Conservation (phyloP, 2,329 filamentous ascomycete species). For the Ophiostoma quercus region DNA sequence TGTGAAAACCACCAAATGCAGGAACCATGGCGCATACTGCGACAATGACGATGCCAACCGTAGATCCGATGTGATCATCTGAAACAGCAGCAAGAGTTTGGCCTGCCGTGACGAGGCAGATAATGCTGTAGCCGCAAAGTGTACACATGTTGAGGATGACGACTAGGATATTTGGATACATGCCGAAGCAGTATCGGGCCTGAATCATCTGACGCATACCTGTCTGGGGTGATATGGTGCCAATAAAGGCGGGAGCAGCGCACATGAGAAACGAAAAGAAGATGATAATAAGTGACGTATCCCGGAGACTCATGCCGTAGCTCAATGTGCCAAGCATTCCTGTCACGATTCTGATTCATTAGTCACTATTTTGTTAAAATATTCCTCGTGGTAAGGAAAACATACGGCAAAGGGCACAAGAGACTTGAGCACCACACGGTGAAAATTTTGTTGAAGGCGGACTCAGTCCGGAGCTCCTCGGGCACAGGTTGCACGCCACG, state of each 20-base stretch:
- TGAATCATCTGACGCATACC: constrained; percentile 63
- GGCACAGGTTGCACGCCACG: constrained; percentile 12
- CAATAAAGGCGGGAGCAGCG: constrained; percentile 51
- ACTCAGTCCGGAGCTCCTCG: background rate
- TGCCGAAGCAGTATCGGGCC: constrained; percentile 57
- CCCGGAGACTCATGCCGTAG: constrained; percentile 49
- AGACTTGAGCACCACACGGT: constrained; percentile 4
- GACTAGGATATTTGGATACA: constrained; percentile 54
- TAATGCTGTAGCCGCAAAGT: constrained; percentile 57
- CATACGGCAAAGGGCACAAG: constrained; percentile 7
- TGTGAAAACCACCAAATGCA: constrained; percentile 27
- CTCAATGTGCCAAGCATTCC: constrained; percentile 55
- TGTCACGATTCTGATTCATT: background rate
- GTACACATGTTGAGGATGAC: constrained; percentile 59
- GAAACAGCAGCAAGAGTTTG: constrained; percentile 53
- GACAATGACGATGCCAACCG: constrained; percentile 54
- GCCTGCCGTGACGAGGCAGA: constrained; percentile 57
- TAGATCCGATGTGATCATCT: constrained; percentile 44
- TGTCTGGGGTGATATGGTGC: constrained; percentile 55
- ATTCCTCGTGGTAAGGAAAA: background rate
- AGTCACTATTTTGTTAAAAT: background rate
- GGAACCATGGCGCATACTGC: constrained; percentile 32
- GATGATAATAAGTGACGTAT: constrained; percentile 54
- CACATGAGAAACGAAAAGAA: constrained; percentile 58
- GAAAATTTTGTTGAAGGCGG: constrained; percentile 8